phyloP scores from a whole-genome alignment of 192 early-diverging fungal species.

The Coemansia sp. region DNA sequence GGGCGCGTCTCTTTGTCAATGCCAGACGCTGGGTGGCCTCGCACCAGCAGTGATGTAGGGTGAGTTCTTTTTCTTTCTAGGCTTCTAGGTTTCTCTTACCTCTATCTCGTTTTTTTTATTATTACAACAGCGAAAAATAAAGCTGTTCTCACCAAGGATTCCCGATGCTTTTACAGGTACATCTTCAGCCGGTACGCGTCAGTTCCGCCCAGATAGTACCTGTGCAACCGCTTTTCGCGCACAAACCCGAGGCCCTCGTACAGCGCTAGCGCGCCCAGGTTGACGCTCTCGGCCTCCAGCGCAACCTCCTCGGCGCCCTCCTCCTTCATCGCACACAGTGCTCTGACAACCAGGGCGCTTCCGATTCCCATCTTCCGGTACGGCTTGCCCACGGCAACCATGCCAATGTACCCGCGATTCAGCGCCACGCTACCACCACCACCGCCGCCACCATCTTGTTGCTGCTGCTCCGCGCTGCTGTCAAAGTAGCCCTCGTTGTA shows the following conservation, averaged over 20 bases:
- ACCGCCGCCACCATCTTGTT: too few relatives aligned
- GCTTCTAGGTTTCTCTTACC: too few relatives aligned
- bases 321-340: slow-evolving; percentile 74
- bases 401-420: slow-evolving; percentile 93
- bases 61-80: too few relatives aligned
- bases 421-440: neutral
- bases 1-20: slow-evolving; percentile 93
- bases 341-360: slow-evolving; percentile 66
- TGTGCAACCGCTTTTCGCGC: slow-evolving; percentile 83
- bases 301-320: slow-evolving; percentile 79
- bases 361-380: slow-evolving; percentile 84
- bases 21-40: slow-evolving; percentile 81
- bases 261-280: slow-evolving; percentile 77
- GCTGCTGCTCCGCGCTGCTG: neutral
- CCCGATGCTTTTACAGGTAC: too few relatives aligned
- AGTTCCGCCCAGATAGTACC: slow-evolving; percentile 93
- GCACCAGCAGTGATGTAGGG: too few relatives aligned
- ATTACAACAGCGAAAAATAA: too few relatives aligned
- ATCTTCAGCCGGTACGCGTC: slow-evolving; percentile 88
- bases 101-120: slow-evolving; percentile 8
- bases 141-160: too few relatives aligned
- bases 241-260: slow-evolving; percentile 94
- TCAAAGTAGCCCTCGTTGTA: slow-evolving; percentile 23
- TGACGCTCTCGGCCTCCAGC: slow-evolving; percentile 90
- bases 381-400: slow-evolving; percentile 88